Conservation (phyloP, 345 rosid species). For the Eucalyptus shirleyi region DNA sequence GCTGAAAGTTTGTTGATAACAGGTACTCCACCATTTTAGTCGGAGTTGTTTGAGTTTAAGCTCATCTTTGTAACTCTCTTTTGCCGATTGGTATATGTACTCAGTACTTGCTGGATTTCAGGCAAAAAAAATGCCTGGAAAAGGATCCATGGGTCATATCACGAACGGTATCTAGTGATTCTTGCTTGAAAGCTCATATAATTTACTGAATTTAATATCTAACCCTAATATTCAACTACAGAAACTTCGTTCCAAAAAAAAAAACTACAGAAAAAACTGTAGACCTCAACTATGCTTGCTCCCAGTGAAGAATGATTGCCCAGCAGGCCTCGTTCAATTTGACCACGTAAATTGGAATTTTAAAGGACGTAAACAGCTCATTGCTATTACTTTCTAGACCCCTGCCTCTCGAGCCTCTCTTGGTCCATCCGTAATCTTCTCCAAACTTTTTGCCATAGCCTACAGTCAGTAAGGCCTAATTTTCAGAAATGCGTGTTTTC, state of each 20-base stretch:
- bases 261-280: background rate
- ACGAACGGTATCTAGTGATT: background rate
- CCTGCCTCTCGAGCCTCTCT: background rate
- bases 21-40: constrained; percentile 29
- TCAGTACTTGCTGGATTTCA: background rate
- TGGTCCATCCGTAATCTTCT: background rate
- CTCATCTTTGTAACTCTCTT: background rate
- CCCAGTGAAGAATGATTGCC: background rate
- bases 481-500: background rate
- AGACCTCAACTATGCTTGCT: background rate
- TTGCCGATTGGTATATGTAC: background rate
- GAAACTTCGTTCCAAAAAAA: too few relatives aligned
- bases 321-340: background rate
- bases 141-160: background rate
- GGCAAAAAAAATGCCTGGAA: background rate
- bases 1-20: constrained; percentile 95
- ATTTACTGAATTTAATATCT: background rate
- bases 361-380: too few relatives aligned
- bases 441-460: background rate
- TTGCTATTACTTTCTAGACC: background rate
- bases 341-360: too few relatives aligned
- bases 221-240: background rate
- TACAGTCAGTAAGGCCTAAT: background rate
- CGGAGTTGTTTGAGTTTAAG: background rate
- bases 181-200: background rate